phyloP scores from a whole-genome alignment of 768 basidiomycete species.

The Panus rudis region DNA sequence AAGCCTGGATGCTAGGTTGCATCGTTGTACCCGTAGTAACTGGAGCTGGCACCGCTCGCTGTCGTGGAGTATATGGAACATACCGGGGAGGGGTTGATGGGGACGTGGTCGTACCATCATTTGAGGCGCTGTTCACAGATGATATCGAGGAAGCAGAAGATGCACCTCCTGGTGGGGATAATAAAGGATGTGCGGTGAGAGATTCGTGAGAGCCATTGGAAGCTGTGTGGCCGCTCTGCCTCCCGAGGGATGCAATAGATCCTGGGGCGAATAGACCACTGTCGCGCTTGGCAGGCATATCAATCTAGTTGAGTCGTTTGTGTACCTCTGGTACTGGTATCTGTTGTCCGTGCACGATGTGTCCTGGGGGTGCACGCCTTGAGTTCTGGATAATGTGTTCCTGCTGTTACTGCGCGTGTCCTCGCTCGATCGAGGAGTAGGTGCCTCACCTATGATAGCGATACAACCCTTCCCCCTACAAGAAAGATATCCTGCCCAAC shows the following conservation, averaged over 20 bases:
- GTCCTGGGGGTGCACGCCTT: too few relatives aligned
- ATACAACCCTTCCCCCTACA: too few relatives aligned
- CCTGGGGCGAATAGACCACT: constrained; percentile 17
- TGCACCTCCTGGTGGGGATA: constrained; percentile 36
- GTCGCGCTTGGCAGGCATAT: constrained; percentile 21
- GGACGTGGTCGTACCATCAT: constrained; percentile 5
- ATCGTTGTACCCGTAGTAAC: constrained; percentile 33
- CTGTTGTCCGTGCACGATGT: too few relatives aligned
- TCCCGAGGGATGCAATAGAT: constrained; percentile 16
- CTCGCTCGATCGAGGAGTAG: too few relatives aligned
- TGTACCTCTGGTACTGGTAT: too few relatives aligned
- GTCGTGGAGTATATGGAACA: constrained; percentile 72
- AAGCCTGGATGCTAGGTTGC: constrained; percentile 29
- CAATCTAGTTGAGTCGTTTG: too few relatives aligned
- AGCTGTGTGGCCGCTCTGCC: constrained; percentile 3
- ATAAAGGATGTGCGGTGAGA: constrained; percentile 57
- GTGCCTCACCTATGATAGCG: too few relatives aligned
- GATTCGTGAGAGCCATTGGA: constrained; percentile 38
- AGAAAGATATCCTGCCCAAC: too few relatives aligned
- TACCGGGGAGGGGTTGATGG: constrained; percentile 39
- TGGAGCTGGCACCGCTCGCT: constrained; percentile 45
- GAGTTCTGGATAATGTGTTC: too few relatives aligned
- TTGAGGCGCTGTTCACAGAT: constrained; percentile 8
- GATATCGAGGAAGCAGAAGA: constrained; percentile 21
- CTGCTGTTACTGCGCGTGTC: too few relatives aligned